These are phyloP conservation scores for Pichia exigua DNA, from an alignment of 805 yeast species.

Conservation along the genomic window DNA sequence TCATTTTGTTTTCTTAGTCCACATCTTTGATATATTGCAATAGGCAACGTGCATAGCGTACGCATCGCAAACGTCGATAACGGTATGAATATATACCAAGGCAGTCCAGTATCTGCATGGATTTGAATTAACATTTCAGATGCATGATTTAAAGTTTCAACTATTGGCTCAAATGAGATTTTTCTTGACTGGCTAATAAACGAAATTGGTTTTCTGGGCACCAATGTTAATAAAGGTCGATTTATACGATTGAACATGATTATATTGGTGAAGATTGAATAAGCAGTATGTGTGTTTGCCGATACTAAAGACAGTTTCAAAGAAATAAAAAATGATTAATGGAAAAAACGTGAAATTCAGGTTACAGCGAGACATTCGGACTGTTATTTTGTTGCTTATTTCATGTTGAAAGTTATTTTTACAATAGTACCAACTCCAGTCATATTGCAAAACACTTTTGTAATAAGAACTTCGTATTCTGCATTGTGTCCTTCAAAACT, in stretches of 20 bases:
- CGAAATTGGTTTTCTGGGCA: not conserved
- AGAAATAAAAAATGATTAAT: too few relatives aligned
- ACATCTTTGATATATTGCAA: constrained; percentile 65
- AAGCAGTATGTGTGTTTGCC: too few relatives aligned
- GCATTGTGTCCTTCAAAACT: too few relatives aligned
- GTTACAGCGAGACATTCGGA: not conserved
- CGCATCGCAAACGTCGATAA: constrained; percentile 60
- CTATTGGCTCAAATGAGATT: constrained; percentile 19
- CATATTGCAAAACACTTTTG: too few relatives aligned
- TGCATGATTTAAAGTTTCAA: constrained; percentile 18
- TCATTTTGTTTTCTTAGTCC: constrained; percentile 64
- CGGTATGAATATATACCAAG: constrained; percentile 84
- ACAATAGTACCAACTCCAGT: too few relatives aligned
- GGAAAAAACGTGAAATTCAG: not conserved
- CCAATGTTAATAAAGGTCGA: not conserved
- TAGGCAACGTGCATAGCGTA: constrained; percentile 62
- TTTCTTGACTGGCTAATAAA: constrained; percentile 5
- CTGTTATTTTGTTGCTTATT: too few relatives aligned
- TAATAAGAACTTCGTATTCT: too few relatives aligned
- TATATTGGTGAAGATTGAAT: not conserved
- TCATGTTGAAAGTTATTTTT: too few relatives aligned
- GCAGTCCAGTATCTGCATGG: constrained; percentile 54
- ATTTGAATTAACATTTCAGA: constrained; percentile 33
- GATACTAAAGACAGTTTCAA: too few relatives aligned
- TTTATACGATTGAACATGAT: not conserved